These are phyloP conservation scores for Nemania sp. DNA, from an alignment of 2,329 filamentous ascomycete species.

Conservation along the genomic window DNA sequence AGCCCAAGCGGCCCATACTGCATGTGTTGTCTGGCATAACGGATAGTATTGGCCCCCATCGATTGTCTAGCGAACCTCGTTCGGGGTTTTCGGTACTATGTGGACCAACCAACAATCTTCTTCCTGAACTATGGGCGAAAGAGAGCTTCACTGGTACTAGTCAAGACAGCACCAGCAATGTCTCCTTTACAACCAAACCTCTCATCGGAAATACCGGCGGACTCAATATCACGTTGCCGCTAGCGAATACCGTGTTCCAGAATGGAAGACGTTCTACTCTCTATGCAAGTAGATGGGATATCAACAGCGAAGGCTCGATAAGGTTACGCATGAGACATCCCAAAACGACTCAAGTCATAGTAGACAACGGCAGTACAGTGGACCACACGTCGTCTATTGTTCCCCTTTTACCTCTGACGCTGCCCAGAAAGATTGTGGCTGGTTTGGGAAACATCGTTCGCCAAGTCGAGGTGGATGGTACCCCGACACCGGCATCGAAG, in stretches of 20 bases:
- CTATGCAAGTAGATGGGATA: constrained; percentile 49
- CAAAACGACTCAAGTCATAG: constrained; percentile 47
- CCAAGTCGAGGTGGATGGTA: constrained; percentile 56
- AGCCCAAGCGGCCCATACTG: constrained; percentile 37
- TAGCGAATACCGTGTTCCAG: constrained; percentile 79
- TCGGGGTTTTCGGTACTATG: constrained; percentile 59
- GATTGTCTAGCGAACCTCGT: constrained; percentile 38
- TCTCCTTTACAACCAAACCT: constrained; percentile 48
- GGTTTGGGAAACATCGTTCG: constrained; percentile 81
- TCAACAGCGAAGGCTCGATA: constrained; percentile 25
- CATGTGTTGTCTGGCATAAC: constrained; percentile 60
- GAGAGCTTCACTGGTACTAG: constrained; percentile 36
- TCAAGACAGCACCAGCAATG: constrained; percentile 45
- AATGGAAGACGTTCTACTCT: constrained; percentile 68
- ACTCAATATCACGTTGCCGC: constrained; percentile 59
- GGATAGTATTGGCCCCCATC: constrained; percentile 54
- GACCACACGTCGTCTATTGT: constrained; percentile 31
- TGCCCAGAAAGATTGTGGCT: constrained; percentile 63
- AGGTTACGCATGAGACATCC: constrained; percentile 39
- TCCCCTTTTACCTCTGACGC: constrained; percentile 66
- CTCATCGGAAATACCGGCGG: constrained; percentile 26
- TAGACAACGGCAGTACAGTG: constrained; percentile 21
- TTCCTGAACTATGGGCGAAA: constrained; percentile 53
- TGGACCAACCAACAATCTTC: constrained; percentile 45
- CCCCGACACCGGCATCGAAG: constrained; percentile 64